Base-by-base conservation (phyloP, 2,329 filamentous ascomycete genomes). In the Aspergillus sp. region DNA sequence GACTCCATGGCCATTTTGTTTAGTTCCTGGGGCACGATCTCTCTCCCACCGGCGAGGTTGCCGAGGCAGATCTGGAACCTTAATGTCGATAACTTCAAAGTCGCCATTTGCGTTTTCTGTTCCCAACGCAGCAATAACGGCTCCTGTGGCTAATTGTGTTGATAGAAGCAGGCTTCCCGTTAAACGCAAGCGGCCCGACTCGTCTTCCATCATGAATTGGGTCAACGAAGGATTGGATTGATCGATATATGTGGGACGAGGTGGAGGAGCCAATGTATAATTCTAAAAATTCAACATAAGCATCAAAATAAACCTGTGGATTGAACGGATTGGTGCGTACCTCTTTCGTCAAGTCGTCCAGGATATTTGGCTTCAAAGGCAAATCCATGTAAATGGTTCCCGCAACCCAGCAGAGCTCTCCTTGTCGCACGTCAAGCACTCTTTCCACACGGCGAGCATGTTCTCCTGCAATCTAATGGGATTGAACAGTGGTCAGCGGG, bases 331-430 rank as follows among this genome's bases (percentile, higher is more conserved):
- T 5, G 12, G 10, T 9, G 66, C 79, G 52, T 70, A 90, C 88
- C 67, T 96, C 91, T 68, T 94, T 95, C 33, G 88, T 86, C 34
- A 98, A 87, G 57, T 98, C 93, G 47, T 96, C 90, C 30, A 98
- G 72, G 64, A 98, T 91, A 61, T 94, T 95, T 1, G 94, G 93
- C 71, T 98, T 98, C 59, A 96, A 68, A 2, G 87, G 81, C 88
- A 98, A 90, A 51, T 97, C 89, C 86, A 97, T 95, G 66, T 95
- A 98, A 29, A 97, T 82, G 0, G 93, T 98, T 11, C 94, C 93
- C 0, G 85, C 78, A 11, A 98, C 86, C 90, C 91, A 98, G 71
- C 91, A 97, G 31, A 97, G 74, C 70, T 96, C 84, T 50, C 93
- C 93, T 71, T 97, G 93, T 48, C 91, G 83, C 40, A 98, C 93